A percentile compares a stretch with the other conserved stretches of the same genome.
Evolutionary conservation across 371 early-diverging fungal genomes (phyloP).

Genomic region (Mortierella sp.): DNA sequence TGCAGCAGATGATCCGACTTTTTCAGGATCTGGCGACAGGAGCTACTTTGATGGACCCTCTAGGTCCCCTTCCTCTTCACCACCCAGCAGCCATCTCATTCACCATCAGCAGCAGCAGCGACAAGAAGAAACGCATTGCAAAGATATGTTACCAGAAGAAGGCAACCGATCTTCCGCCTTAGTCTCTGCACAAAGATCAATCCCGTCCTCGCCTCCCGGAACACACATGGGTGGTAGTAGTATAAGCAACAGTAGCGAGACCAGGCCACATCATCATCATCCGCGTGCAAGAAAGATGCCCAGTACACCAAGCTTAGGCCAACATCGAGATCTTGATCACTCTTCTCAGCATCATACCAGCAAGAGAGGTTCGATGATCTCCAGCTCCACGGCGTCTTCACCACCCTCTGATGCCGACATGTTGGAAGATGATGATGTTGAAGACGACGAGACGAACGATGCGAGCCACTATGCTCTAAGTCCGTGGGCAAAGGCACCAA

Average conservation of each 20-base stretch:
- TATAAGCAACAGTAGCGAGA: neutral
- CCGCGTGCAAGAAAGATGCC: slow-evolving; percentile 34
- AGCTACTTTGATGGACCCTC: slow-evolving; percentile 21
- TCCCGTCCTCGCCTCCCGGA: slow-evolving; percentile 15
- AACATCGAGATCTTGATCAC: neutral
- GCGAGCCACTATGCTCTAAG: slow-evolving; percentile 26
- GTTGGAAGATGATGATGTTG: slow-evolving; percentile 13
- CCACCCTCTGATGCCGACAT: slow-evolving; percentile 14
- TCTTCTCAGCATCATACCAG: neutral
- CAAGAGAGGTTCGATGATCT: neutral
- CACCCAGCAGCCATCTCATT: slow-evolving; percentile 5
- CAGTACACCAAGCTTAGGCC: slow-evolving; percentile 20
- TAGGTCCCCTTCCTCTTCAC: slow-evolving; percentile 31
- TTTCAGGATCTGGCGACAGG: neutral
- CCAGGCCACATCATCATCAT: neutral
- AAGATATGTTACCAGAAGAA: slow-evolving; percentile 2
- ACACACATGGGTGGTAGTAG: neutral
- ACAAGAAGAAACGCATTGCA: too few relatives aligned
- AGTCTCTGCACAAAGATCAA: slow-evolving; percentile 6
- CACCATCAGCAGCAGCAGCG: neutral
- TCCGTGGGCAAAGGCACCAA: slow-evolving; percentile 24
- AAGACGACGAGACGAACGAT: slow-evolving; percentile 10
- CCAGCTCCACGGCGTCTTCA: slow-evolving; percentile 4
- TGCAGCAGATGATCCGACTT: neutral
- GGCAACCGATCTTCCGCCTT: slow-evolving; percentile 1